Conservation (phyloP, 106 monocot genomes). For the Hemerocallis citrina region DNA sequence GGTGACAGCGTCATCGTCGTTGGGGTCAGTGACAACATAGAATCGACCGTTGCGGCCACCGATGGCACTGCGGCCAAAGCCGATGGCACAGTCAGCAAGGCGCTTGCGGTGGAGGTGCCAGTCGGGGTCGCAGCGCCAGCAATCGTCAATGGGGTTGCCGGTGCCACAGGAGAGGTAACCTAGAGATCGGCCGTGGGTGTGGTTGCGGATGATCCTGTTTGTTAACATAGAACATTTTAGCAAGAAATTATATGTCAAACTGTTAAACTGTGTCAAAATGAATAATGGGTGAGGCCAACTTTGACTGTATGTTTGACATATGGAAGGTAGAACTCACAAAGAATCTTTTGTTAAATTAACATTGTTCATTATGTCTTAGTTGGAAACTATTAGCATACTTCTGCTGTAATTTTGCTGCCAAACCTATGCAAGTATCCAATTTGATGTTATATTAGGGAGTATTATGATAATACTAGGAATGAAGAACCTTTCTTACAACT, state of each 20-base stretch:
- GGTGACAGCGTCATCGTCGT: slow-evolving; percentile 27
- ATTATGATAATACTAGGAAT: no score
- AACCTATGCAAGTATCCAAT: no score
- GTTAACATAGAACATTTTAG: no score
- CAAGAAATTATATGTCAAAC: not conserved
- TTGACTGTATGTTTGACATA: not conserved
- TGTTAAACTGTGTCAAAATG: not conserved
- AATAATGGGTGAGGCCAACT: no score
- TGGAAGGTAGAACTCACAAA: not conserved
- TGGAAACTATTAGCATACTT: no score
- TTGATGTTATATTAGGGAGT: no score
- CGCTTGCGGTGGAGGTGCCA: slow-evolving; percentile 17
- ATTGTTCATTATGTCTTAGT: no score
- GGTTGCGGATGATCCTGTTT: slow-evolving; percentile 8
- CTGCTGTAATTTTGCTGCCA: no score
- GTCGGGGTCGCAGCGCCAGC: slow-evolving; percentile 13
- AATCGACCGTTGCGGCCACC: slow-evolving; percentile 31
- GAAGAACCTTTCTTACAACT: no score
- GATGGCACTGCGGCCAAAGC: slow-evolving; percentile 42
- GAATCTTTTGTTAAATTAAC: no score
- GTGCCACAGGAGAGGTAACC: slow-evolving; percentile 14
- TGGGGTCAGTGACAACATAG: slow-evolving; percentile 40
- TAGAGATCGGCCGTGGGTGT: slow-evolving; percentile 5
- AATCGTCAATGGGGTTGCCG: slow-evolving; percentile 17
- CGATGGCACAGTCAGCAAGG: slow-evolving; percentile 33